Evolutionary conservation across 1,284 basidiomycete species (phyloP), one percentile per base, ranked within the genome.

Genomic region (Papiliotrema nemorosa): DNA sequence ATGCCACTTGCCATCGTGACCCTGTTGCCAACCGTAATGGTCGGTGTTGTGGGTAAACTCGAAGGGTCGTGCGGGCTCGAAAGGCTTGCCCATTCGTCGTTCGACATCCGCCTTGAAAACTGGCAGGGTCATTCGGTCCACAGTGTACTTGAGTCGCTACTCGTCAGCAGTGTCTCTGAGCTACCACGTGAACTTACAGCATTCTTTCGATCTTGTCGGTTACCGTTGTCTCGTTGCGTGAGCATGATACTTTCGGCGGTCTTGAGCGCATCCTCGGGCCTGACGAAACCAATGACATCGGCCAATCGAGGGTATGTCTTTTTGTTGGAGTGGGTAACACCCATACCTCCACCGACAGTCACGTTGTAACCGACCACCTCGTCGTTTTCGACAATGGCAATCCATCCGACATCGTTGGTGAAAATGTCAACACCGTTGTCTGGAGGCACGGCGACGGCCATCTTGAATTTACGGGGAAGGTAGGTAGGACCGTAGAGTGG

Each of bases 301-400:
- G 84, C 92, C 37, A 87, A 76, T 55, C 96, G 85, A 40, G 96
- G 96, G 75, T 98, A 98, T 0, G 94, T 99, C 79, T 94, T 93
- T 80, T 97, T 98, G 81, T 91, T 96, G 47, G 89, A 91, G 71
- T 98, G 93, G 0, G 94, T 97, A 41, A 98, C 94, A 76, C 94
- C 94, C 94, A 99, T 99, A 52, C 94, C 96, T 68, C 94, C 94
- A 63, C 94, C 91, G 40, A 88, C 80, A 31, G 86, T 78, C 55
- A 96, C 90, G 66, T 96, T 93, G 80, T 94, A 96, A 37, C 92
- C 92, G 51, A 82, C 79, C 27, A 94, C 77, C 54, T 85, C 78
- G 44, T 87, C 87, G 33, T 84, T 74, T 64, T 86, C 83, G 16
- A 90, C 82, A 58, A 97, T 89, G 27, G 92, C 92, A 59, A 97